phyloP scores from a whole-genome alignment of 192 early-diverging fungal species.

The Coemansia aciculifera region DNA sequence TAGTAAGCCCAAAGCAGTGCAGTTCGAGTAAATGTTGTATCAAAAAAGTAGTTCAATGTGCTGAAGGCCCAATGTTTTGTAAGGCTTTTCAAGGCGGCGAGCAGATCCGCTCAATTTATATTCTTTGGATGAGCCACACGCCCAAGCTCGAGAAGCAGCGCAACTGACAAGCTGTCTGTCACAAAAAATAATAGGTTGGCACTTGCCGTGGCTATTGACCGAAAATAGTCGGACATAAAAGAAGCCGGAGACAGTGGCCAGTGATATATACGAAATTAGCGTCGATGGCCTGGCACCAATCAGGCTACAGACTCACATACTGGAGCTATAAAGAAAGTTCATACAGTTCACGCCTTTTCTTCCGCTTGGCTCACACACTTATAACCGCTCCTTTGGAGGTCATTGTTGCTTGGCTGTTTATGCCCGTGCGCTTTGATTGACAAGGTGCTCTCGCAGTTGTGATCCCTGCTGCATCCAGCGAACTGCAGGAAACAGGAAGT shows the following conservation, averaged over 20 bases:
- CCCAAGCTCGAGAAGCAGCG: neutral
- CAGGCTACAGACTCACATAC: neutral
- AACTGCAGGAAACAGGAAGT: neutral
- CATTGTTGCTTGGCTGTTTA: constrained; percentile 1
- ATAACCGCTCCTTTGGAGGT: neutral
- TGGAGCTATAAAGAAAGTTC: neutral
- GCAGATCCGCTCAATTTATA: neutral
- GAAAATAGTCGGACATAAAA: neutral
- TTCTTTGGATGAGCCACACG: neutral
- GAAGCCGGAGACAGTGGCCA: neutral
- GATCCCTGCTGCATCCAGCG: constrained; percentile 2
- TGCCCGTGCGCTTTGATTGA: constrained; percentile 3
- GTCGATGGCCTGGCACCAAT: neutral
- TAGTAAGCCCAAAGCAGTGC: neutral
- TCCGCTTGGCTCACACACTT: neutral
- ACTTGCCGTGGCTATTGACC: neutral
- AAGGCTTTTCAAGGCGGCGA: neutral
- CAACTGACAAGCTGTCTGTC: neutral
- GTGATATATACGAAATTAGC: neutral
- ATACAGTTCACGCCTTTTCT: neutral
- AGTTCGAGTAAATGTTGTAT: neutral
- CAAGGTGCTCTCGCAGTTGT: neutral
- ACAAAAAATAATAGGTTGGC: neutral
- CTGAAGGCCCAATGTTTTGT: neutral
- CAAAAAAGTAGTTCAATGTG: neutral